Percentiles rank a stretch among this genome's conserved stretches.
These are phyloP conservation scores for Scheffersomyces titani DNA, from an alignment of 1,139 yeast genomes.

Conservation along the genomic window DNA sequence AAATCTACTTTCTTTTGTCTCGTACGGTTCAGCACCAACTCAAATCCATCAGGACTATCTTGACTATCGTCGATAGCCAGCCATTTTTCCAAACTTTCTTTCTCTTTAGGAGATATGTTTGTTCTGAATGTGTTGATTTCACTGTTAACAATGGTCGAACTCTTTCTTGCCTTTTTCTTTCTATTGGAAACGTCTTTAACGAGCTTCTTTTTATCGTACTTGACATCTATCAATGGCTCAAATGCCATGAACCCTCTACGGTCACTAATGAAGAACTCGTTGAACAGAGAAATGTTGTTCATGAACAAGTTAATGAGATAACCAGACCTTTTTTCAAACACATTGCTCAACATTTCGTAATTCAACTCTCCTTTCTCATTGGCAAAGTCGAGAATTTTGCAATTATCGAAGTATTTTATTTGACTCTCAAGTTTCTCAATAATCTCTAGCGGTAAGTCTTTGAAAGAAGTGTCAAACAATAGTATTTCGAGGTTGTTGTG, in stretches of 20 bases:
- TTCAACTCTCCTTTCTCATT: constrained; percentile 18
- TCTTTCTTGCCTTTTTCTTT: constrained; percentile 29
- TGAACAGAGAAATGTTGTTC: constrained; percentile 37
- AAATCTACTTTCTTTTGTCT: constrained; percentile 15
- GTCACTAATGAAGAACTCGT: constrained; percentile 52
- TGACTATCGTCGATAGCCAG: constrained; percentile 29
- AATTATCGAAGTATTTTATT: constrained; percentile 26
- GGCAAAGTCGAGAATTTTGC: constrained; percentile 25
- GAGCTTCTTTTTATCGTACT: constrained; percentile 18
- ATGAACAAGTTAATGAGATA: constrained; percentile 30
- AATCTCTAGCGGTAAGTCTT: constrained; percentile 29
- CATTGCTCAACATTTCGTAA: constrained; percentile 10
- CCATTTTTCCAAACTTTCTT: constrained; percentile 16
- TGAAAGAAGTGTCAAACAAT: constrained; percentile 49
- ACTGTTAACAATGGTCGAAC: constrained; percentile 19
- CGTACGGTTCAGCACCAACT: constrained; percentile 26
- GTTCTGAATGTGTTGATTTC: constrained; percentile 26
- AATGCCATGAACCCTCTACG: constrained; percentile 40
- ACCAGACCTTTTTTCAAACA: constrained; percentile 26
- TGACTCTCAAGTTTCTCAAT: constrained; percentile 30
- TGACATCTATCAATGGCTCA: constrained; percentile 51
- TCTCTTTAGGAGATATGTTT: constrained; percentile 22
- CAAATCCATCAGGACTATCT: constrained; percentile 22
- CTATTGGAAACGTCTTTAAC: constrained; percentile 13
- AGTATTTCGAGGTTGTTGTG: constrained; percentile 66